Evolutionary conservation across 257 asterid genomes (phyloP).

Genomic region (Petunia secreta): DNA sequence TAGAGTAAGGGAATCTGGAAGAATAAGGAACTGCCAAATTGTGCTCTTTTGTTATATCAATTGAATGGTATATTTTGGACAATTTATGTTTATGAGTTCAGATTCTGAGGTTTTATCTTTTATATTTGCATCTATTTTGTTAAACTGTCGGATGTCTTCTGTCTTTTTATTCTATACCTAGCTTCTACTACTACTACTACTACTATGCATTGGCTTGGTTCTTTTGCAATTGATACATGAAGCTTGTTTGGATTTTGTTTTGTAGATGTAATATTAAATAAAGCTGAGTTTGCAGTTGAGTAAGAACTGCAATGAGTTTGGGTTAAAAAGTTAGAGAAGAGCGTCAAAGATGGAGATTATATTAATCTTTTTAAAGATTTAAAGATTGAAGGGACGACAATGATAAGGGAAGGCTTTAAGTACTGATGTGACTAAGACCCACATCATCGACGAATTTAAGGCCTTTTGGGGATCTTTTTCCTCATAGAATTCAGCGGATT

Average conservation of each 20-base stretch:
- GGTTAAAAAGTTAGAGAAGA: neutral
- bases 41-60: slow-evolving; percentile 10
- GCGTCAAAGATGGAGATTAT: neutral
- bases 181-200: neutral
- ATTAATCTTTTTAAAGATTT: neutral
- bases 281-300: neutral
- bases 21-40: neutral
- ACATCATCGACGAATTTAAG: neutral
- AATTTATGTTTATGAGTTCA: neutral
- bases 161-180: neutral
- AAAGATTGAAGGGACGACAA: neutral
- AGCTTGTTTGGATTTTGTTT: neutral
- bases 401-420: neutral
- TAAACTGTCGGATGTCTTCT: neutral
- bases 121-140: neutral
- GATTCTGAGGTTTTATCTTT: slow-evolving; percentile 2
- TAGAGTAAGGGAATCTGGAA: neutral
- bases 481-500: neutral
- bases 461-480: neutral
- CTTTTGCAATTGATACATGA: neutral
- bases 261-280: neutral
- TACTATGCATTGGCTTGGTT: neutral
- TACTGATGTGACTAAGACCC: neutral
- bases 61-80: slow-evolving; percentile 10
- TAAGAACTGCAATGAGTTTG: neutral